Conservation (phyloP, 148 eudicot species). For the Pouteria glomerata region DNA sequence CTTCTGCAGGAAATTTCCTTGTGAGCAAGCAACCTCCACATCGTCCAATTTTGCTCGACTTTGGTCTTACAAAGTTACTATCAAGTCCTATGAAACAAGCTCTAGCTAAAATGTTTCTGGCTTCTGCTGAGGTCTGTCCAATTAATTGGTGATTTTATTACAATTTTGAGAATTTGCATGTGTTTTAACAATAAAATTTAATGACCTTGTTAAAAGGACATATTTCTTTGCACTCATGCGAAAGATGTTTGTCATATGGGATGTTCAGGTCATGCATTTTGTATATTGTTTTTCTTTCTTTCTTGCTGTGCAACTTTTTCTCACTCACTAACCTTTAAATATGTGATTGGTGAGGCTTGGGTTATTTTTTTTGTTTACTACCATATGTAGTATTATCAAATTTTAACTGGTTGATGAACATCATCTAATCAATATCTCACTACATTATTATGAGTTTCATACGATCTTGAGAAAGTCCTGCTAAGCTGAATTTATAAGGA, state of each 20-base stretch:
- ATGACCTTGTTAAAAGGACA: not conserved
- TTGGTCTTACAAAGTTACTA: constrained; percentile 87
- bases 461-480: too few species aligned
- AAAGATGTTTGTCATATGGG: not conserved
- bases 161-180: not conserved
- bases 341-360: not conserved
- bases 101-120: constrained; percentile 93
- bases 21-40: constrained; percentile 91
- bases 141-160: not conserved
- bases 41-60: constrained; percentile 86
- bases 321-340: not conserved
- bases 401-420: not conserved
- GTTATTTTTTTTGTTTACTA: not conserved
- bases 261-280: not conserved
- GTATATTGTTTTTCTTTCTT: not conserved
- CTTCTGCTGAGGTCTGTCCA: constrained; percentile 85
- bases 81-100: constrained; percentile 85
- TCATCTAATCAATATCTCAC: too few species aligned
- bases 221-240: not conserved
- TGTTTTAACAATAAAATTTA: not conserved
- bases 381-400: not conserved
- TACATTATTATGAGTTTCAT: too few species aligned
- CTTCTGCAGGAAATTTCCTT: constrained; percentile 79
- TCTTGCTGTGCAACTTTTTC: not conserved
- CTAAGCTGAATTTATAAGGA: too few species aligned